Percentiles rank a stretch among this genome's conserved stretches.
These are phyloP conservation scores for Fusarium acutatum DNA, from an alignment of 2,329 filamentous ascomycete species.

Conservation along the genomic window DNA sequence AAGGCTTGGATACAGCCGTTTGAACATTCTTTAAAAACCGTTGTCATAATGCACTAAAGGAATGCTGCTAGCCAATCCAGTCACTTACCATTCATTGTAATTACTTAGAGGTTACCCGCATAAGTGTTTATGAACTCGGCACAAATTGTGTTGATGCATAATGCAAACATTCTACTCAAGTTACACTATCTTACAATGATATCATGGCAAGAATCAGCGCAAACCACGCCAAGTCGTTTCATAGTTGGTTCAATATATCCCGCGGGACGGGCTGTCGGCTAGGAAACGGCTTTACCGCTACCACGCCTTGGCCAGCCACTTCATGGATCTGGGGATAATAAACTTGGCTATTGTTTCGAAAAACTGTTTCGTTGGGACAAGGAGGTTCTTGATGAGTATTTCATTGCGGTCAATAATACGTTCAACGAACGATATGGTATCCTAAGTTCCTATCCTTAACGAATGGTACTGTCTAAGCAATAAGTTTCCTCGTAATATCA, in stretches of 20 bases:
- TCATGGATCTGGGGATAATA: conserved; percentile 7
- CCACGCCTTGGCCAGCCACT: not conserved
- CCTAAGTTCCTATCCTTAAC: not conserved
- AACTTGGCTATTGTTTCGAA: not conserved
- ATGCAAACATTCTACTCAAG: not conserved
- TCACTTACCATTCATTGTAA: not conserved
- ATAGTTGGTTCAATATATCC: conserved; percentile 15
- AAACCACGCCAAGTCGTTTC: not conserved
- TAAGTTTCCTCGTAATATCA: not conserved
- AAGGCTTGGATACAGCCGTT: not conserved
- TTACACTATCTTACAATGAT: not conserved
- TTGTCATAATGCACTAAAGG: not conserved
- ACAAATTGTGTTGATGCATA: not conserved
- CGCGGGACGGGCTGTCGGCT: conserved; percentile 25
- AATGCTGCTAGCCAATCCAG: not conserved
- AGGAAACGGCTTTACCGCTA: conserved; percentile 29
- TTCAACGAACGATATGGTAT: conserved; percentile 25
- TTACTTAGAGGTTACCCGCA: not conserved
- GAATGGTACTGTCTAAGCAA: conserved; percentile 12
- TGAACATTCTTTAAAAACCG: not conserved
- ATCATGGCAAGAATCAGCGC: not conserved
- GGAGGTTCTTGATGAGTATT: not conserved
- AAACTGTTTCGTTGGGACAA: not conserved
- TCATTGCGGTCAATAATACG: not conserved
- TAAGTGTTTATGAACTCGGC: not conserved